Base-by-base conservation (phyloP, 352 stramenopile species). In the Pythium brachiatum region DNA sequence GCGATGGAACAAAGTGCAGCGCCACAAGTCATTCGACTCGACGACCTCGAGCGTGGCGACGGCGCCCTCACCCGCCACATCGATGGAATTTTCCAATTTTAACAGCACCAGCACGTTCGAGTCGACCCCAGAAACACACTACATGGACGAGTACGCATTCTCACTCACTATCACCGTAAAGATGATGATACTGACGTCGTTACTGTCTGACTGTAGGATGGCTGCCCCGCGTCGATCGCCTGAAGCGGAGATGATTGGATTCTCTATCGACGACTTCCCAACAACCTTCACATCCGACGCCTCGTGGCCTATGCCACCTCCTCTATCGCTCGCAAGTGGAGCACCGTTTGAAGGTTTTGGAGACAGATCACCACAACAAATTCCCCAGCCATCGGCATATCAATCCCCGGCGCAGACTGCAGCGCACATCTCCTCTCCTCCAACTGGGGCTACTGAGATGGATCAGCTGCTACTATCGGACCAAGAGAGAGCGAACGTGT, bases 211-310 rank as follows among this genome's bases (percentile, higher is more conserved):
- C 8, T 34, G 21, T 21, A 66, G 60, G 4, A 23, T 60, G 3
- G 20, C 32, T 15, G 38, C 34, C 29, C 60, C 60, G 7, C 38
- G 52, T 47, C 85, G 71, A 64, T 46, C 70, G 12, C 46, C 69
- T 0, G 72, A 92, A 23, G 75, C 60, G 7, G 81, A 92, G 27
- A 87, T 89, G 74, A 78, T 87, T 43, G 81, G 74, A 9, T 86
- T 88, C 52, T 86, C 73, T 36, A 85, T 89, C 27, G 81, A 90
- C 15, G 79, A 88, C 20, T 83, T 88, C 36, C 79, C 81, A 18
- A 63, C 74, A 38, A 76, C 76, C 4, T 75, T 86, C 53, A 75
- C 72, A 21, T 64, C 77, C 1, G 73, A 83, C 53, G 66, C 74
- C n/a, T 65, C 66, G 13, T 83, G 74, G 74, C 72, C 74, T 0